These are phyloP conservation scores for Apiospora rasikravindrae DNA, from an alignment of 2,329 filamentous ascomycete genomes.

Conservation along the genomic window DNA sequence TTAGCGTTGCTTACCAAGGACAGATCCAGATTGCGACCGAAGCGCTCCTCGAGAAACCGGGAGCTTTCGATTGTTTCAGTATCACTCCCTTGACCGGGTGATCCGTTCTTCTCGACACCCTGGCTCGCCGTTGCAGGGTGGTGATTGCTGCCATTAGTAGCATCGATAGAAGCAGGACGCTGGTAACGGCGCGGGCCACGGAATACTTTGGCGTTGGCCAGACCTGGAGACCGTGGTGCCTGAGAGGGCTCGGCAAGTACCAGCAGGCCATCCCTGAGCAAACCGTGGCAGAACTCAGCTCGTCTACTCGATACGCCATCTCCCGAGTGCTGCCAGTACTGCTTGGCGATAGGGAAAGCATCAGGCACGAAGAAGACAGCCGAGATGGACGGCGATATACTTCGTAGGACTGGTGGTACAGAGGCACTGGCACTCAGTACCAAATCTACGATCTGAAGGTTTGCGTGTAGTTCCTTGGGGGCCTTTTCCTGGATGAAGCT, in stretches of 20 bases:
- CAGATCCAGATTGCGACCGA: slow-evolving; percentile 86
- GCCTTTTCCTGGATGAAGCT: slow-evolving; percentile 72
- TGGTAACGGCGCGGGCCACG: slow-evolving; percentile 86
- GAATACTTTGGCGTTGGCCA: slow-evolving; percentile 41
- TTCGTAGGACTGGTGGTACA: slow-evolving; percentile 55
- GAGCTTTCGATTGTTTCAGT: slow-evolving; percentile 67
- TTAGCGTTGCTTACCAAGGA: slow-evolving; percentile 82
- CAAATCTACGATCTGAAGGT: slow-evolving; percentile 65
- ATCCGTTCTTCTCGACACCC: slow-evolving; percentile 23
- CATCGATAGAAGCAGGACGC: slow-evolving; percentile 53
- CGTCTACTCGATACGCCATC: slow-evolving; percentile 90
- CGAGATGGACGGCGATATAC: slow-evolving; percentile 65
- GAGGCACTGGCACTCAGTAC: slow-evolving; percentile 63
- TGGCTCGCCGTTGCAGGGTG: slow-evolving; percentile 27
- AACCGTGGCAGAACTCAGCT: slow-evolving; percentile 83
- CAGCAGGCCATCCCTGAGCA: slow-evolving; percentile 72
- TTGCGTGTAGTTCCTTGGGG: slow-evolving; percentile 53
- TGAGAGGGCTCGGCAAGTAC: slow-evolving; percentile 36
- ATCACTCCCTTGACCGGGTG: slow-evolving; percentile 23
- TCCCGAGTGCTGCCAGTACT: slow-evolving; percentile 96
- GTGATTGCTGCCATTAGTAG: slow-evolving; percentile 30
- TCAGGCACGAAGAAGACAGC: slow-evolving; percentile 74
- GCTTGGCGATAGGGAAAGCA: slow-evolving; percentile 77
- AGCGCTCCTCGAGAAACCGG: slow-evolving; percentile 90
- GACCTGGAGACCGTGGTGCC: slow-evolving; percentile 18